Base-by-base conservation (phyloP, 2,329 filamentous ascomycete species). In the Alternaria triticina region DNA sequence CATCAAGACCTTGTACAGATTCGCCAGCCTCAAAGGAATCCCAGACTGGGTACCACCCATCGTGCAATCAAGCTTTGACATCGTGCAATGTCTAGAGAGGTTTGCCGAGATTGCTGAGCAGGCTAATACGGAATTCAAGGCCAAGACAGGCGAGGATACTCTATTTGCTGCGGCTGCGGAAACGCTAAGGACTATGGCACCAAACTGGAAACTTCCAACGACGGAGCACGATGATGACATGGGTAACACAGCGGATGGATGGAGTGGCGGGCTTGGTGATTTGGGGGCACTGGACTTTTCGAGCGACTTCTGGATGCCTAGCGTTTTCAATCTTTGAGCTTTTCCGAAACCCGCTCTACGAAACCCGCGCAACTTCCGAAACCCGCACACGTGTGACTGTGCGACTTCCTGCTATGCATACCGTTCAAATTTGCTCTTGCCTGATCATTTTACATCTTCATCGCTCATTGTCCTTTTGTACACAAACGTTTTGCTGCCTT, bases 251-350 rank as follows among this genome's bases (percentile, higher is more conserved):
- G 13, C 40, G 6, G 46, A 49, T 6, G 33, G 22, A 8, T 65
- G 62, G 56, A 51, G 13, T 23, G 23, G 12, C 1, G 56, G 58
- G 4, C 50, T 58, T 15, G 47, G 46, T 3, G 67, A 70, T 23
- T 5, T 70, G 6, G 43, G 58, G 15, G 58, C 54, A 12, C 9
- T 67, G 43, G 70, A 73, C 10, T 69, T 71, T 7, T 50, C 65
- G 9, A 62, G 68, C 8, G 65, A 71, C 13, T 69, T 71, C n/a
- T 71, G 66, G 69, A 12, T 70, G 25, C 54, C 58, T 15, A 58
- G 23, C 13, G 30, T 47, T 9, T 66, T 67, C 49, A 60, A 66
- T 44, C 52, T 65, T 6, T 69, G 12, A 47, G 44, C 1, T 13
- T 17, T 13, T 27, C 55, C 56, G 46, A 58, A 58, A 28, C 46